phyloP scores from a whole-genome alignment of 2,329 filamentous ascomycete genomes.

The Volutella citrinella region DNA sequence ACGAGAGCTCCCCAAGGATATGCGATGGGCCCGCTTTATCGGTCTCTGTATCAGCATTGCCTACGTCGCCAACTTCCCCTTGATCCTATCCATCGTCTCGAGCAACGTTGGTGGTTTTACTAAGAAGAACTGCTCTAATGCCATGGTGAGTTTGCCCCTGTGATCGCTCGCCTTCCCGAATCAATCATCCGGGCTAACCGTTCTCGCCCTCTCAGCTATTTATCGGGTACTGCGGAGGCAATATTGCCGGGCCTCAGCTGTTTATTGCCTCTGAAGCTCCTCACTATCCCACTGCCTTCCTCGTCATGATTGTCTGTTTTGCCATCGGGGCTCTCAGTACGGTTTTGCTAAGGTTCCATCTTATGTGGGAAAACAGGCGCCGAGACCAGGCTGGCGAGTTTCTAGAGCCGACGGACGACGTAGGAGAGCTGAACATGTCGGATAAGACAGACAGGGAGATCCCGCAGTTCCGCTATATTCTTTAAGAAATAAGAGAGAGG shows the following conservation, averaged over 20 bases:
- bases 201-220: no score
- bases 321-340: constrained; percentile 14
- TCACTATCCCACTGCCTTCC: constrained; percentile 10
- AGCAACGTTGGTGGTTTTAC: constrained; percentile 22
- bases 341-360: constrained; percentile 9
- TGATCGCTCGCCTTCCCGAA: constrained; percentile 20
- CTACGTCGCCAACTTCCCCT: constrained; percentile 18
- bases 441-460: constrained; percentile 18
- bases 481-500: no score
- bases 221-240: no score
- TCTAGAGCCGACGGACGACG: background rate
- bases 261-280: accelerated
- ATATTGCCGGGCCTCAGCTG: background rate
- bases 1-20: constrained; percentile 16
- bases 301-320: constrained; percentile 19
- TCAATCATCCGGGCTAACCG: constrained; percentile 16
- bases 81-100: constrained; percentile 16
- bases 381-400: constrained; percentile 7
- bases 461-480: constrained; percentile 18
- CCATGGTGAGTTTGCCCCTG: constrained; percentile 23
- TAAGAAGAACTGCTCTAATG: constrained; percentile 19
- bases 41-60: constrained; percentile 18
- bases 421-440: constrained; percentile 11
- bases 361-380: constrained; percentile 15
- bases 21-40: constrained; percentile 14